Evolutionary conservation across 2,329 filamentous ascomycete species (phyloP), one percentile per base, ranked within the genome.

Genomic region (Beauveria sp.): DNA sequence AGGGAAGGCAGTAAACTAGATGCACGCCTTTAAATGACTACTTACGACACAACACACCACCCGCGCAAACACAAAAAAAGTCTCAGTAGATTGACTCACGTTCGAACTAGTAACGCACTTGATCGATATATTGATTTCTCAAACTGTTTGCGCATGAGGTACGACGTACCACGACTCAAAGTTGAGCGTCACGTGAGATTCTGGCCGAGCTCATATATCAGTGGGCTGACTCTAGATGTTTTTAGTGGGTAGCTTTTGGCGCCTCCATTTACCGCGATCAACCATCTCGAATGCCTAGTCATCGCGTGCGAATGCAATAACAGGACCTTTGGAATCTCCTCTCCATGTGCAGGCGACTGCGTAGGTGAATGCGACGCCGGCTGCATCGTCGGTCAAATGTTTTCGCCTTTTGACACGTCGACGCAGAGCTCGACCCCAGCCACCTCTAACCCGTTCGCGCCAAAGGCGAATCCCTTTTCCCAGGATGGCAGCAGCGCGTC

Each of bases 331-430:
- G 46, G 43, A 37, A 50, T 54, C 37, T 64, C 64, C 64, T 66
- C 67, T 64, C 66, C 68, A 76, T 76, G 73, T 67, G 65, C 67
- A 68, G 69, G 68, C 68, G 64, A 68, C 63, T 64, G 60, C 63
- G 61, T 66, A 67, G 72, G 69, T 75, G 73, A 71, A 68, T 72
- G 74, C 73, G 72, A 75, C 73, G 66, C 64, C 63, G 63, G 73
- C 75, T 74, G 74, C 74, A 73, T 73, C 73, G 71, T 74, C 73
- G 67, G 65, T 67, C 68, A 70, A 67, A 76, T 76, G 74, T 72
- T 73, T 69, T 72, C 73, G 62, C 65, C 71, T 59, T 70, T 74
- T 62, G 68, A 70, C 65, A 70, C 72, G 66, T 68, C 71, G 67
- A 70, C 72, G 70, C 67, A 69, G 65, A 69, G 67, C 66, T 67